Evolutionary conservation across 208 protist genomes (phyloP).

Genomic region (Trypanosoma platydactyli): DNA sequence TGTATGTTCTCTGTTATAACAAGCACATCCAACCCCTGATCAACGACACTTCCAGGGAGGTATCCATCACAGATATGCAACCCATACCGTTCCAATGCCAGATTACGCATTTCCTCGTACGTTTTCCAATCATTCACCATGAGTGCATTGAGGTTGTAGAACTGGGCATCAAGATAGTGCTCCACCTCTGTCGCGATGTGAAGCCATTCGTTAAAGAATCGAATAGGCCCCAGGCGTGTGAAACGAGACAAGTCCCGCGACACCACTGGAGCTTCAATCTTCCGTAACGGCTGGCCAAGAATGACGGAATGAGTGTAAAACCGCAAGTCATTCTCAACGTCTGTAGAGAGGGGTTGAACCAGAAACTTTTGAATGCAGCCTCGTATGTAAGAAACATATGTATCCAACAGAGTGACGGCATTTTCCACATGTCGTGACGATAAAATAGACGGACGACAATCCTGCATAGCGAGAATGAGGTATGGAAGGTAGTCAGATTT

Average conservation of each 20-base stretch:
- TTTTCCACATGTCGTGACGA: slow-evolving; percentile 37
- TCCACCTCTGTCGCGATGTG: slow-evolving; percentile 76
- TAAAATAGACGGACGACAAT: slow-evolving; percentile 42
- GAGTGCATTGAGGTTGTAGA: slow-evolving; percentile 97
- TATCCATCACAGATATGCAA: slow-evolving; percentile 88
- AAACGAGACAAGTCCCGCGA: slow-evolving; percentile 71
- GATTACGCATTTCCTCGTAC: slow-evolving; percentile 96
- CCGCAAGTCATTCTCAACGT: slow-evolving; percentile 94
- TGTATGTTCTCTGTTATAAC: slow-evolving; percentile 98
- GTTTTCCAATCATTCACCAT: slow-evolving; percentile 94
- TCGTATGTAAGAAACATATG: slow-evolving; percentile 63
- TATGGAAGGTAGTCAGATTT: slow-evolving; percentile 61
- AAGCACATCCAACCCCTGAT: slow-evolving; percentile 96
- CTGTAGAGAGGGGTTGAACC: slow-evolving; percentile 73
- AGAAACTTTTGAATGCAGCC: slow-evolving; percentile 51
- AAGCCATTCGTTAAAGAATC: slow-evolving; percentile 82
- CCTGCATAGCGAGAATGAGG: slow-evolving; percentile 73
- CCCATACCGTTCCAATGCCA: slow-evolving; percentile 92
- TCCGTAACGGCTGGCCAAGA: slow-evolving; percentile 42
- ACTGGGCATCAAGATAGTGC: slow-evolving; percentile 94
- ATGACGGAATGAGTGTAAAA: slow-evolving; percentile 90
- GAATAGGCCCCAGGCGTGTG: slow-evolving; percentile 76
- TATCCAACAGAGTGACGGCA: slow-evolving; percentile 35
- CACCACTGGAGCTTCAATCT: slow-evolving; percentile 3
- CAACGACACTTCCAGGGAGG: slow-evolving; percentile 92